Evolutionary conservation across 345 rosid genomes (phyloP).

Genomic region (Hevea brasiliensis): DNA sequence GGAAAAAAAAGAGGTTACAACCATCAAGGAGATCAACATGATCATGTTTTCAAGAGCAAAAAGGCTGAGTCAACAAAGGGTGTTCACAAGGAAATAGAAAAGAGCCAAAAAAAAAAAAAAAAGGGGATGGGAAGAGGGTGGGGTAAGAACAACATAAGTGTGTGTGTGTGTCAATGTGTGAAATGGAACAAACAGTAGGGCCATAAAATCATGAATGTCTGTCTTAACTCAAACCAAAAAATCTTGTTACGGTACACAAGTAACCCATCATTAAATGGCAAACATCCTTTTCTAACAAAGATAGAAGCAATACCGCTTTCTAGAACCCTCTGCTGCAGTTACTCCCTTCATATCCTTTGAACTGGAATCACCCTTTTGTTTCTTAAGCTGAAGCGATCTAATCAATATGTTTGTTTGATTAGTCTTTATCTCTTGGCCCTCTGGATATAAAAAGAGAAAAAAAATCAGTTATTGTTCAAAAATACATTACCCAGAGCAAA

Average conservation of each 20-base stretch:
- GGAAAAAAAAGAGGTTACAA: conserved; percentile 13
- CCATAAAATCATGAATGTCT: not conserved
- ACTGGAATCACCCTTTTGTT: conserved; percentile 61
- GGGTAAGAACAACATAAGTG: not conserved
- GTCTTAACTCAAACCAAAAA: not conserved
- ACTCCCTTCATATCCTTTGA: conserved; percentile 56
- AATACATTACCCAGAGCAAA: conserved; percentile 8
- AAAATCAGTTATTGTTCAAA: conserved; percentile 22
- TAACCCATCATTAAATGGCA: not conserved
- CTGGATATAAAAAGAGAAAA: conserved; percentile 39
- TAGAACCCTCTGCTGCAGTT: conserved; percentile 56
- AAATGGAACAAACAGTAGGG: conserved; percentile 1
- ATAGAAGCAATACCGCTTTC: conserved; percentile 58
- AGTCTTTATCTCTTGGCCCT: conserved; percentile 73
- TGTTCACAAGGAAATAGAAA: not conserved
- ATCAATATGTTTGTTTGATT: conserved; percentile 88
- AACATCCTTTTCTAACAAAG: conserved; percentile 8
- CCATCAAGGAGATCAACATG: not conserved
- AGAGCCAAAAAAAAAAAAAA: not conserved
- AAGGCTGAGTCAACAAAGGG: not conserved
- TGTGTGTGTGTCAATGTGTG: not conserved
- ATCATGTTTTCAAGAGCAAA: conserved; percentile 7
- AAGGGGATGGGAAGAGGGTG: not conserved
- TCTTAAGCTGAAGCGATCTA: conserved; percentile 76
- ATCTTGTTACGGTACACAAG: not conserved